These are phyloP conservation scores for Fusarium sp. DNA, from an alignment of 2,329 filamentous ascomycete genomes.

Conservation along the genomic window DNA sequence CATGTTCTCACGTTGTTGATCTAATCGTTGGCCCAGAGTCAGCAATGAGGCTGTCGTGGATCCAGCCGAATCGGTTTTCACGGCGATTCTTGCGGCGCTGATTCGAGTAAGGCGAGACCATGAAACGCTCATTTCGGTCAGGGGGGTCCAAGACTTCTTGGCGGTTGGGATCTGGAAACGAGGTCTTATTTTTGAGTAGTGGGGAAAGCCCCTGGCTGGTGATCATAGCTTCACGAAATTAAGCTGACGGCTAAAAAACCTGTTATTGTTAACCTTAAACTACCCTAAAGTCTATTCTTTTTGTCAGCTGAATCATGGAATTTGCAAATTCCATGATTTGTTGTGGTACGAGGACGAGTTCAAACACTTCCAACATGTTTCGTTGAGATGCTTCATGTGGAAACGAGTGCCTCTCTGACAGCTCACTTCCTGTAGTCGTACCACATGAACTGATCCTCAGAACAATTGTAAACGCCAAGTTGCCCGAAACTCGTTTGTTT, in stretches of 20 bases:
- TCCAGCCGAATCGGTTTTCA: not conserved
- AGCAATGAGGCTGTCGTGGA: not conserved
- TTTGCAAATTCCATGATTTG: not conserved
- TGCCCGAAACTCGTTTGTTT: conserved; percentile 3
- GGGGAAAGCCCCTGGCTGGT: conserved; percentile 9
- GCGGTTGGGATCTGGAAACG: conserved; percentile 18
- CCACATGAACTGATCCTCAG: not conserved
- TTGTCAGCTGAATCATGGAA: not conserved
- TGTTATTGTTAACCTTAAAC: conserved; percentile 10
- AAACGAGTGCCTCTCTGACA: not conserved
- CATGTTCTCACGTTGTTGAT: not conserved
- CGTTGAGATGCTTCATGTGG: not conserved
- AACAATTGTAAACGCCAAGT: not conserved
- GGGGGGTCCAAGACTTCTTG: conserved; percentile 6
- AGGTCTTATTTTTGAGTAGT: conserved; percentile 2
- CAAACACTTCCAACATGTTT: not conserved
- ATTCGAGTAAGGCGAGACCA: conserved; percentile 1
- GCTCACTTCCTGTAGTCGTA: not conserved
- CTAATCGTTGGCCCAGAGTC: no score
- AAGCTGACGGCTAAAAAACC: conserved; percentile 1
- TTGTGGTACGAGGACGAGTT: not conserved
- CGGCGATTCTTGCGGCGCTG: not conserved
- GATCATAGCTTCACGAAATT: conserved; percentile 16
- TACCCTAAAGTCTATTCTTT: not conserved
- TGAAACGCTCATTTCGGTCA: conserved; percentile 25